Percentiles rank a stretch among this genome's conserved stretches.
phyloP scores from a whole-genome alignment of 2,329 filamentous ascomycete genomes.

The Diaporthe sp. region DNA sequence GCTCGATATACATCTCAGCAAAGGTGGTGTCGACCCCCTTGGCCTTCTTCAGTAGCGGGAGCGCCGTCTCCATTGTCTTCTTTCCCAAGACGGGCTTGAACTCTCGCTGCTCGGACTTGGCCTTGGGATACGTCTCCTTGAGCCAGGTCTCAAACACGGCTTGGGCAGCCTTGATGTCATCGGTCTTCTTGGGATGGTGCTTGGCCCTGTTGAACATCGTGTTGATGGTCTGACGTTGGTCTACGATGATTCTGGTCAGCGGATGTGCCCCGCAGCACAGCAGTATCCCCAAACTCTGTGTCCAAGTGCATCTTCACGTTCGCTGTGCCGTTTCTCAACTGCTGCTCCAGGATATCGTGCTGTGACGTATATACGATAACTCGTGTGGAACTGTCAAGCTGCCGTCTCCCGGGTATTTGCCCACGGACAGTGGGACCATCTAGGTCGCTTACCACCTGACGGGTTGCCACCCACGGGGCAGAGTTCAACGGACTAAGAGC shows the following conservation, averaged over 20 bases:
- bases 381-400: too few species aligned
- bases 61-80: conserved; percentile 33
- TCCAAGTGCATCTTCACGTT: neutral
- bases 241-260: conserved; percentile 10
- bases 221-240: conserved; percentile 39
- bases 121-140: conserved; percentile 35
- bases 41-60: conserved; percentile 31
- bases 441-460: neutral
- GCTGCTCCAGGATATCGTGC: neutral
- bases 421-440: neutral
- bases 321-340: too few species aligned
- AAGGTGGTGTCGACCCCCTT: conserved; percentile 36
- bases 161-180: conserved; percentile 38
- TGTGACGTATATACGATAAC: neutral
- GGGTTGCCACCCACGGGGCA: neutral
- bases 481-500: neutral
- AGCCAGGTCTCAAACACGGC: conserved; percentile 37
- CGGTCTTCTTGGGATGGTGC: conserved; percentile 39
- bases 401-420: neutral
- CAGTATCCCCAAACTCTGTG: neutral
- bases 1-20: conserved; percentile 35
- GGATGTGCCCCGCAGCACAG: neutral
- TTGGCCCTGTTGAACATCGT: conserved; percentile 40
- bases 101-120: conserved; percentile 33
- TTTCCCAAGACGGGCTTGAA: conserved; percentile 38